Base-by-base conservation (phyloP, 208 protist genomes). In the Sergeia podlipaevii region DNA sequence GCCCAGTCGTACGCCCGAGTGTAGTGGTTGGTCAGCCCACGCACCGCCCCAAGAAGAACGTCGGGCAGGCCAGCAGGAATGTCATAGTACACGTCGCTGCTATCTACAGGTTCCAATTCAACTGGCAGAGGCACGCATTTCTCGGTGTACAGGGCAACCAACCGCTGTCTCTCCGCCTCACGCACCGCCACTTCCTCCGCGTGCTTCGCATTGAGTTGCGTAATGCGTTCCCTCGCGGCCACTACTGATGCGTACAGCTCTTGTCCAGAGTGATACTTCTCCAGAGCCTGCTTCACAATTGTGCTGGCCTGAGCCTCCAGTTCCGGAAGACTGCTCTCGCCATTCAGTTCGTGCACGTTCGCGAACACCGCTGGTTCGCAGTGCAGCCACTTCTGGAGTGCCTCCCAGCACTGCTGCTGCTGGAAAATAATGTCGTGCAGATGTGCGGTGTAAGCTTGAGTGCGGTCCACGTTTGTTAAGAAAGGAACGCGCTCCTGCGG, bases 341-440 rank as follows among this genome's bases (percentile, higher is more conserved):
- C 82, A 8, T 83, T 50, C 10, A 95, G 52, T 50, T 85, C 74
- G 41, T 83, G 56, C n/a, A 94, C 50, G n/a, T 60, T 66, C 11
- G 65, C 43, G 15, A 70, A 60, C 29, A 46, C 10, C 7, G 59
- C 55, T 4, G 34, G 32, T 26, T 69, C 38, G 13, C 42, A 37
- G 44, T 74, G 60, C 5, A 91, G 29, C 68, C 68, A 89, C n/a
- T 74, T 66, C 37, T 56, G 67, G 49, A 85, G 54, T 28, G 24
- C 32, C 1, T 54, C 24, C 85, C 88, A 95, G 38, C 74, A 45
- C 34, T 70, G 47, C 17, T 78, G 38, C 46, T 95, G 81, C 6
- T 74, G 65, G 50, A 87, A 70, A 8, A 95, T 58, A 29, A 77
- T 45, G 33, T 86, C 62, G 58, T 89, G 73, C 42, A 95, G 52